Base-by-base conservation (phyloP, 2,329 filamentous ascomycete species). In the Coniella vitis region DNA sequence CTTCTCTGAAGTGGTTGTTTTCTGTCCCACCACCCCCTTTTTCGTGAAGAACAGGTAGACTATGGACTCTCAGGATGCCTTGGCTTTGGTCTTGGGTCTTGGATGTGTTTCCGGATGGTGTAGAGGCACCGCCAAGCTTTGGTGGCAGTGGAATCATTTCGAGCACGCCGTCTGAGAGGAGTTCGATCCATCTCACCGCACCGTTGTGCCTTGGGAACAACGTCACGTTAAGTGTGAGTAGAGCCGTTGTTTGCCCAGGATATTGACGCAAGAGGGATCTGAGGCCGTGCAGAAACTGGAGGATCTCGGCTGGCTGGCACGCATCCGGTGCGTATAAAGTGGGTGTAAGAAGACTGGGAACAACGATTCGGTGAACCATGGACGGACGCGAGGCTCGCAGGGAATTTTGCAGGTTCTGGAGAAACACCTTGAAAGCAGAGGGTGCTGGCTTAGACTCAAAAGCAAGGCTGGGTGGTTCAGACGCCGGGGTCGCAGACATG, bases 281-380 rank as follows among this genome's bases (percentile, higher is more conserved):
- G 13, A 98, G 71, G 2, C 76, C 75, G 58, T 95, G 90, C 4
- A 97, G 68, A 61, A 97, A 95, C 54, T 83, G 83, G 25, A 97
- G 71, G 20, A 95, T 69, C 58, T 86, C 75, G 25, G 83, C 70
- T 1, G 91, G 90, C n/a, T 77, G 76, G 55, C 80, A 82, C 39
- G 82, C 74, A 21, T 79, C 72, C 2, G 86, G 74, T 20, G 85
- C 78, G 61, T 96, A 97, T 13, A 90, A 65, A 2, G 87, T 84
- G n/a, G 93, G 91, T 3, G 88, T 93, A 20, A 97, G 78, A 9
- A 97, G 74, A 47, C 79, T 84, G 0, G 93, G 91, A n/a, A 97
- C 74, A 39, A 96, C 71, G 34, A 97, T 72, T 40, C 93, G 82
- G 63, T 97, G 91, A 25, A 93, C 71, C 2, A 73, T 78, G 8